phyloP scores from a whole-genome alignment of 2,329 filamentous ascomycete species.

The Ambrosiella xylebori region DNA sequence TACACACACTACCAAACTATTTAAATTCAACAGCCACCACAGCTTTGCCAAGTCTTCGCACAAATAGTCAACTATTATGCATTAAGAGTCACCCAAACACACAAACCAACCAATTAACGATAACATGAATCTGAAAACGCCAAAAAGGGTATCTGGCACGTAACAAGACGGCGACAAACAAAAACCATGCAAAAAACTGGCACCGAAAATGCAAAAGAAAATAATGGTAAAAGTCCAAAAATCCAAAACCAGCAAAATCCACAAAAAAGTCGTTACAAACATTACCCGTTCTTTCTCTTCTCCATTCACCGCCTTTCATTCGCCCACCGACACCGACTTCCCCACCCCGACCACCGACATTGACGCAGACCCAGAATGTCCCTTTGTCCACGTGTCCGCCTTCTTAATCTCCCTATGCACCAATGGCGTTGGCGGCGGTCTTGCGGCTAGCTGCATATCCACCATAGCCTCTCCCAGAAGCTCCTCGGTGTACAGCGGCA shows the following conservation, averaged over 20 bases:
- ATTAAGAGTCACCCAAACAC: neutral
- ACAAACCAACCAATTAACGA: neutral
- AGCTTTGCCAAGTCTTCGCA: no score
- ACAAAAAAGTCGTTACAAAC: neutral
- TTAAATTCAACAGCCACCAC: no score
- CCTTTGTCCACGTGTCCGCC: conserved; percentile 3
- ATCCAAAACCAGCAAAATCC: no score
- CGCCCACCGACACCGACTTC: neutral
- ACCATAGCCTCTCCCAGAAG: conserved; percentile 41
- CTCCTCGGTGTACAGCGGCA: conserved; percentile 39
- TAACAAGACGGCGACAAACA: neutral
- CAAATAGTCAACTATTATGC: no score
- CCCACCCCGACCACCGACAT: neutral
- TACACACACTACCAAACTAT: no score
- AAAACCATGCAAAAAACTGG: neutral
- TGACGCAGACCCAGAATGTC: conserved; percentile 7
- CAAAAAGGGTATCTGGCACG: conserved; percentile 2
- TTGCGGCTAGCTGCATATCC: conserved; percentile 45
- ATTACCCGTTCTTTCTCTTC: no score
- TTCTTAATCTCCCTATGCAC: neutral
- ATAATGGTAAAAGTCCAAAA: neutral
- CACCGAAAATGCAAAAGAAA: neutral
- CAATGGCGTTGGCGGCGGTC: conserved; percentile 14
- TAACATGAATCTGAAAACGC: neutral
- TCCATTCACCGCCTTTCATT: neutral